phyloP scores from a whole-genome alignment of 2,329 filamentous ascomycete species.

The Didymella exigua region DNA sequence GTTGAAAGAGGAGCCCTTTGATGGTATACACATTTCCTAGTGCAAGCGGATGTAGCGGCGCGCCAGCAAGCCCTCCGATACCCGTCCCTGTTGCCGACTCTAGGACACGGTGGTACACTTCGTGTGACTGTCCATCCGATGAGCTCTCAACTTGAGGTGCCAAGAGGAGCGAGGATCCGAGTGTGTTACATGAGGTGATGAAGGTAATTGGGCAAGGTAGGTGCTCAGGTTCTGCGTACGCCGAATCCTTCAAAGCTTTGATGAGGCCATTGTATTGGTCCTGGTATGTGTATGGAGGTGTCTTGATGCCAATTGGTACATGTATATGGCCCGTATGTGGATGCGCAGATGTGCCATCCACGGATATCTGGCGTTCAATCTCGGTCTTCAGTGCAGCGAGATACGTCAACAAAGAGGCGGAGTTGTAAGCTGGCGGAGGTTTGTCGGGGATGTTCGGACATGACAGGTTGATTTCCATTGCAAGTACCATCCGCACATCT shows the following conservation, averaged over 20 bases:
- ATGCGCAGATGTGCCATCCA: constrained; percentile 5
- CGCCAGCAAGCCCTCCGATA: constrained; percentile 74
- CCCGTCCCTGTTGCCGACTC: constrained; percentile 61
- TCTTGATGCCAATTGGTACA: constrained; percentile 69
- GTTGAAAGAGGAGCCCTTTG: constrained; percentile 62
- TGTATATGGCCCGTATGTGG: constrained; percentile 16
- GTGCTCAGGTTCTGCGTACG: constrained; percentile 20
- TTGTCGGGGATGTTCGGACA: constrained; percentile 75
- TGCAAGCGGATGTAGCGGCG: constrained; percentile 73
- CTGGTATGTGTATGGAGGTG: constrained; percentile 75
- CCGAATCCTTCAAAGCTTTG: constrained; percentile 53
- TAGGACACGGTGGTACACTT: constrained; percentile 47
- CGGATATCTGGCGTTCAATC: constrained; percentile 27
- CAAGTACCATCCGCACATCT: constrained; percentile 56
- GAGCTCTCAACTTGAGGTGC: constrained; percentile 23
- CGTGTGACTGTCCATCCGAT: constrained; percentile 11
- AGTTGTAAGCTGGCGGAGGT: constrained; percentile 73
- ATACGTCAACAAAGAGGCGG: constrained; percentile 59
- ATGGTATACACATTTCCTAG: constrained; percentile 77
- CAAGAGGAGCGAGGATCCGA: constrained; percentile 71
- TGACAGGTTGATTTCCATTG: constrained; percentile 78
- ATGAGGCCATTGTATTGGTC: constrained; percentile 67
- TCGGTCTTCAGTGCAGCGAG: constrained; percentile 54
- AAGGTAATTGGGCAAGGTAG: constrained; percentile 61
- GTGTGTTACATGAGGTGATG: constrained; percentile 75